Evolutionary conservation across 352 stramenopile genomes (phyloP).

Genomic region (Phytophthora pini): DNA sequence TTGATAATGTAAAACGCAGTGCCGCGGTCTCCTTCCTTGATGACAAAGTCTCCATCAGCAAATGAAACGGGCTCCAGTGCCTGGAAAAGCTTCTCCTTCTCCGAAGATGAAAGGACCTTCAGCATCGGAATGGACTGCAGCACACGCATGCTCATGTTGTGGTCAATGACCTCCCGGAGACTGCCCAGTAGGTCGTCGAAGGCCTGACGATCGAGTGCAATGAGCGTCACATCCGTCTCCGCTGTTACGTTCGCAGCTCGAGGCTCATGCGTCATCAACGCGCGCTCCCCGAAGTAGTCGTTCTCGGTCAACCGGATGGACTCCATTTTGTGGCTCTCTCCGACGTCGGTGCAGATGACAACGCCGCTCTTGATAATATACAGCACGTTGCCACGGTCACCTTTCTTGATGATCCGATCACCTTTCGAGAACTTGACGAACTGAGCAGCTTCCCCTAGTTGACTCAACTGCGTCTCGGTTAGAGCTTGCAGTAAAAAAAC

Average conservation of each 20-base stretch:
- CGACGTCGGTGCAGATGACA: slow-evolving; percentile 66
- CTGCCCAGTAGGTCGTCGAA: slow-evolving; percentile 94
- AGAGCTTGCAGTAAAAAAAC: slow-evolving; percentile 58
- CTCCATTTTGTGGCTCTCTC: slow-evolving; percentile 47
- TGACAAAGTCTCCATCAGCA: slow-evolving; percentile 61
- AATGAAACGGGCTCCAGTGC: slow-evolving; percentile 62
- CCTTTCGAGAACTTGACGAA: slow-evolving; percentile 71
- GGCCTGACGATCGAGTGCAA: slow-evolving; percentile 92
- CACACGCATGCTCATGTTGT: slow-evolving; percentile 86
- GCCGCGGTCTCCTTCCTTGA: slow-evolving; percentile 71
- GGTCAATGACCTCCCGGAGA: slow-evolving; percentile 91
- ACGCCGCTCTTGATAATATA: slow-evolving; percentile 88
- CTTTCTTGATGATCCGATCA: slow-evolving; percentile 87
- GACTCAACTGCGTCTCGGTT: slow-evolving; percentile 64
- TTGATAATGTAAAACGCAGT: slow-evolving; percentile 88
- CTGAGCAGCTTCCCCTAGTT: slow-evolving; percentile 69
- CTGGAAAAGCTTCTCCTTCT: slow-evolving; percentile 71
- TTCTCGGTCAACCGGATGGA: slow-evolving; percentile 58
- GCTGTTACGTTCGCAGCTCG: slow-evolving; percentile 90
- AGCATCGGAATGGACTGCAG: slow-evolving; percentile 78
- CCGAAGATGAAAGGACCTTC: slow-evolving; percentile 64
- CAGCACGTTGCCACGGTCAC: slow-evolving; percentile 78
- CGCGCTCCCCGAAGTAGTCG: slow-evolving; percentile 95
- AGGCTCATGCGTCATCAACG: slow-evolving; percentile 90
- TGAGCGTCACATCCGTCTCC: slow-evolving; percentile 64